These are phyloP conservation scores for Cucurbita moschata DNA, from an alignment of 306 rosid species.

Conservation along the genomic window DNA sequence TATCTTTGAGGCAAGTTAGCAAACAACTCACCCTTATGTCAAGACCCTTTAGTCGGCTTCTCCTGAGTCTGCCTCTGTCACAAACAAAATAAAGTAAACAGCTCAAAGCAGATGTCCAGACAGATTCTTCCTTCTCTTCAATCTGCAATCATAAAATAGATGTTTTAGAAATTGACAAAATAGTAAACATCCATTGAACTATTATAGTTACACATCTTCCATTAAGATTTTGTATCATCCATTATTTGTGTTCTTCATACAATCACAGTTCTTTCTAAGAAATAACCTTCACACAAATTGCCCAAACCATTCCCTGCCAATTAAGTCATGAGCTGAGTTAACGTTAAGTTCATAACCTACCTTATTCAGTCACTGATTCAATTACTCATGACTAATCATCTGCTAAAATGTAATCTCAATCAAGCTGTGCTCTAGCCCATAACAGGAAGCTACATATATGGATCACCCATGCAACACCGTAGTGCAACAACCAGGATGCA, in stretches of 20 bases:
- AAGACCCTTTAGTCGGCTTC: constrained; percentile 72
- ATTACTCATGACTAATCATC: background rate
- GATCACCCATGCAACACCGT: background rate
- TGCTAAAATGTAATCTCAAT: background rate
- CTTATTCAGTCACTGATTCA: background rate
- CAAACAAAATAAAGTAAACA: constrained; percentile 96
- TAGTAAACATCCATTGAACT: background rate
- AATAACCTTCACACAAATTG: background rate
- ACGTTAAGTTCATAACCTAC: background rate
- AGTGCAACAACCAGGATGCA: background rate
- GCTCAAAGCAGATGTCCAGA: constrained; percentile 99
- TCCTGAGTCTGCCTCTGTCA: constrained; percentile 78
- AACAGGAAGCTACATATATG: background rate
- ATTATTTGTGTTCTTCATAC: background rate
- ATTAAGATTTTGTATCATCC: background rate
- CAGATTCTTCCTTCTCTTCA: constrained; percentile 86
- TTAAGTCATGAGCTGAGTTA: background rate
- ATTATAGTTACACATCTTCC: background rate
- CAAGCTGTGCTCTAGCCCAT: background rate
- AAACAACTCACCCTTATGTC: constrained; percentile 83
- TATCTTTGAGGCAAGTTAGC: background rate
- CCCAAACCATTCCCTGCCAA: background rate
- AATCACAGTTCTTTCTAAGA: background rate
- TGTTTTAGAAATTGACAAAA: constrained; percentile 9
- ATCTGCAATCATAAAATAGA: constrained; percentile 28